Evolutionary conservation across 1,284 basidiomycete genomes (phyloP).

Genomic region (Filobasidium uniguttulatum): DNA sequence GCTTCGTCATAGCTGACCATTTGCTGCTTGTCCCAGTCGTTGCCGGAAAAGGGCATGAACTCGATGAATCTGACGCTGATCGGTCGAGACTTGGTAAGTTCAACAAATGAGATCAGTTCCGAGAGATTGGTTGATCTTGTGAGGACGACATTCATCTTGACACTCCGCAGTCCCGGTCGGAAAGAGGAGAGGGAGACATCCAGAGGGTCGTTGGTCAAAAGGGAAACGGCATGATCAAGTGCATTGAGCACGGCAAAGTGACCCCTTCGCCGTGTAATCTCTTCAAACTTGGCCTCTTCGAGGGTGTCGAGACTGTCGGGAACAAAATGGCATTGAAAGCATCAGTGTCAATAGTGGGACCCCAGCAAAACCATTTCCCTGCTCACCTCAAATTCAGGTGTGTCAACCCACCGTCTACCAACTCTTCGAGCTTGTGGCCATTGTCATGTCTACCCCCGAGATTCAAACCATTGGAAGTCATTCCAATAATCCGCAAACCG

Average conservation of each 20-base stretch:
- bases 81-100: conserved; percentile 49
- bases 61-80: conserved; percentile 75
- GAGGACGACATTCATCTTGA: conserved; percentile 75
- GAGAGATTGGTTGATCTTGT: conserved; percentile 64
- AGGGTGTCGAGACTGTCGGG: conserved; percentile 60
- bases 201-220: conserved; percentile 11
- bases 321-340: not conserved
- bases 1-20: conserved; percentile 61
- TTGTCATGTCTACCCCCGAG: conserved; percentile 1
- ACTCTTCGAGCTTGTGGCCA: conserved; percentile 6
- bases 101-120: conserved; percentile 64
- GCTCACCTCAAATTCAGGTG: conserved; percentile 14
- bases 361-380: not conserved
- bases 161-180: conserved; percentile 41
- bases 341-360: not conserved
- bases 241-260: conserved; percentile 59
- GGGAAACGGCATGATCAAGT: conserved; percentile 48
- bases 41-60: conserved; percentile 86
- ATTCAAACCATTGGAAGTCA: conserved; percentile 14
- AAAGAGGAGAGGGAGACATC: conserved; percentile 18
- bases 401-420: conserved; percentile 11
- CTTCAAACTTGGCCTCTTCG: conserved; percentile 73
- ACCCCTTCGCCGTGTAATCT: conserved; percentile 58
- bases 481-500: conserved; percentile 12
- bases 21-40: conserved; percentile 68